These are phyloP conservation scores for Cercospora canescens DNA, from an alignment of 2,329 filamentous ascomycete genomes.

Conservation along the genomic window DNA sequence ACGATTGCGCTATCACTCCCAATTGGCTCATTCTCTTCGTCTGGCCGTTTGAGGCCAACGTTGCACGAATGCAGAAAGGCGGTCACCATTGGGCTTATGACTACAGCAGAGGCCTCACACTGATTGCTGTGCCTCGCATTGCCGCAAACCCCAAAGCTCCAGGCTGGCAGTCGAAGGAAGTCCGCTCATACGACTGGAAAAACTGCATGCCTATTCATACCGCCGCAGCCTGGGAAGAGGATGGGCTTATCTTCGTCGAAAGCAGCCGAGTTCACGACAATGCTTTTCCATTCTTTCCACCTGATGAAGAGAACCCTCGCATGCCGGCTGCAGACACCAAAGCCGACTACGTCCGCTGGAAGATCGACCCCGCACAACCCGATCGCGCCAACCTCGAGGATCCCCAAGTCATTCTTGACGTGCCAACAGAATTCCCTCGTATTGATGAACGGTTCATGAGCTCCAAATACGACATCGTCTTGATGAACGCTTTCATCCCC, in stretches of 20 bases:
- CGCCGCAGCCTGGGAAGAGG: slow-evolving; percentile 45
- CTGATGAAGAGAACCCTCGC: slow-evolving; percentile 34
- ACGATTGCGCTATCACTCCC: slow-evolving; percentile 44
- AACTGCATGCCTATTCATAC: slow-evolving; percentile 45
- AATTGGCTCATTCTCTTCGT: slow-evolving; percentile 42
- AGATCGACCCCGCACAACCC: too few relatives aligned
- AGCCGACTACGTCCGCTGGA: slow-evolving; percentile 47
- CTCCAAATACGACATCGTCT: slow-evolving; percentile 42
- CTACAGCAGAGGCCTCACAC: too few relatives aligned
- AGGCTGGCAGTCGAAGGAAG: slow-evolving; percentile 22
- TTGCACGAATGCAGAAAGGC: slow-evolving; percentile 39
- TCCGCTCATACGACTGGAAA: slow-evolving; percentile 21
- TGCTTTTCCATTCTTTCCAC: slow-evolving; percentile 47
- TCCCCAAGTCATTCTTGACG: slow-evolving; percentile 37
- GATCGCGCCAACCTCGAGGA: slow-evolving; percentile 33
- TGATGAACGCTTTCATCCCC: slow-evolving; percentile 42
- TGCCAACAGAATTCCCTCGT: slow-evolving; percentile 47
- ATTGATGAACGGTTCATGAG: slow-evolving; percentile 48
- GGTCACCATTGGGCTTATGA: slow-evolving; percentile 45
- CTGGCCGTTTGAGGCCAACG: slow-evolving; percentile 39
- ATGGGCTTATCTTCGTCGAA: slow-evolving; percentile 42
- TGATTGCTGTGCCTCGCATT: slow-evolving; percentile 30
- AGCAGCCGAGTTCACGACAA: slow-evolving; percentile 46
- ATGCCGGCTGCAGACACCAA: slow-evolving; percentile 38
- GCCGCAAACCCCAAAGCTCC: too few relatives aligned